Base-by-base conservation (phyloP, 192 early-diverging fungal genomes). In the Podila epigama region DNA sequence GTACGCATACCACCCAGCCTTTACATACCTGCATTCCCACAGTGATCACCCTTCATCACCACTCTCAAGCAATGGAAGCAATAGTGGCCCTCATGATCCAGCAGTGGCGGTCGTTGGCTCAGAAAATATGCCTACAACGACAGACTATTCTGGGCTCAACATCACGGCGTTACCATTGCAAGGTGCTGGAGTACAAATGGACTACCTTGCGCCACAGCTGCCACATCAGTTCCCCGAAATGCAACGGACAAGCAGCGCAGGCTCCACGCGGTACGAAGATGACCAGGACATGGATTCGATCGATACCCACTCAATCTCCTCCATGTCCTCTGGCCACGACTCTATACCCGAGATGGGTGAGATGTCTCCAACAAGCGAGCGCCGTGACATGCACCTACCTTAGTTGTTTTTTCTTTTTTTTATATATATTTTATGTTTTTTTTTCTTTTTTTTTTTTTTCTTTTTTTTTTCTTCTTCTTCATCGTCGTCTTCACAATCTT, bases 251-350 rank as follows among this genome's bases (percentile, higher is more conserved):
- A 63, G 56, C 35, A 50, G 55, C 28, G 36, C 57, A 32, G 42
- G 54, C 2, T 77, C 73, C 2, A 77, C 66, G 18, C 53, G 66
- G 15, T 77, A 77, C 20, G 66, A 77, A 6, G 73, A 77, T 18
- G 66, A 77, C 27, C 73, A 77, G 28, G 73, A 77, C 40, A 77
- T 77, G 73, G 66, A 68, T 44, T 77, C 73, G 40, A 55, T 77
- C 15, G 73, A 77, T 22, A 77, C 73, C 12, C 68, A 66, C 40
- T 77, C 73, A 0, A 25, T 77, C 28, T 64, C 73, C 9, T 77
- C 73, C 48, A 68, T 77, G 73, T 77, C 73, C 36, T 77, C 73
- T 42, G 73, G 66, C 15, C 73, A 64, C 50, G 73, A 77, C 60
- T 77, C 73, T 11, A 54, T 77, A 4, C 60, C 66, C 0, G 65